Evolutionary conservation across 305 asterid species (phyloP), one percentile per base, ranked within the genome.

Genomic region (Solanum hybrid): DNA sequence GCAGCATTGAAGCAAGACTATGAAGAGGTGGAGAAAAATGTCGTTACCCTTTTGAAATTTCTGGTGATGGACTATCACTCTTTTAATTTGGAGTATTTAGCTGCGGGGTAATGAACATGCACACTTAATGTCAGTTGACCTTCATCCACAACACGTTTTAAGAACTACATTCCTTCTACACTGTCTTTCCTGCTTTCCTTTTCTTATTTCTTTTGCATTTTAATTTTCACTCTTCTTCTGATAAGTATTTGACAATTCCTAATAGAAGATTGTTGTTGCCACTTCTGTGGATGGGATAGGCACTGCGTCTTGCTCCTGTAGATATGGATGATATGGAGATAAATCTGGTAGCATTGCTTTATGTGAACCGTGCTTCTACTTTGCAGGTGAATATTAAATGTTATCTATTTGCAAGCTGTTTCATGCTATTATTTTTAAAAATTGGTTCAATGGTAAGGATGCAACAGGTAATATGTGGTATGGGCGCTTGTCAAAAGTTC

Each of bases 301-400:
- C 98, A 86, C 90, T 97, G 91, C 95, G 96, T 22, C 88, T 91
- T 92, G 95, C 98, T 91, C 98, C 97, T 34, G 81, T 90, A 85
- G 94, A 92, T 91, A 94, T 87, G 69, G 93, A 93, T 89, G 98
- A 94, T 81, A 79, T 86, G 88, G 96, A 77, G 90, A 95, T 92
- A 91, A 94, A 91, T 91, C 92, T 93, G 85, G 93, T 94, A 40
- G 95, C 97, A 4, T 91, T 93, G 36, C 93, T 96, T 45, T 95
- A 96, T 92, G 94, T 94, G 91, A 97, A 97, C 92, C 99, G 98
- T 64, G 98, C 99, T 87, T 91, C 97, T 84, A 82, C 98, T 60
- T 88, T 96, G 93, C 94, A 95, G 86, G 99, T 96, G 94, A 92
- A 97, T 94, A 88, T 86, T 4, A 26, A 60, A 36, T 78, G 40